A percentile compares a stretch with the other conserved stretches of the same genome.
Conservation (phyloP, 73 alveolate genomes). For the Paramecium pentaurelia region DNA sequence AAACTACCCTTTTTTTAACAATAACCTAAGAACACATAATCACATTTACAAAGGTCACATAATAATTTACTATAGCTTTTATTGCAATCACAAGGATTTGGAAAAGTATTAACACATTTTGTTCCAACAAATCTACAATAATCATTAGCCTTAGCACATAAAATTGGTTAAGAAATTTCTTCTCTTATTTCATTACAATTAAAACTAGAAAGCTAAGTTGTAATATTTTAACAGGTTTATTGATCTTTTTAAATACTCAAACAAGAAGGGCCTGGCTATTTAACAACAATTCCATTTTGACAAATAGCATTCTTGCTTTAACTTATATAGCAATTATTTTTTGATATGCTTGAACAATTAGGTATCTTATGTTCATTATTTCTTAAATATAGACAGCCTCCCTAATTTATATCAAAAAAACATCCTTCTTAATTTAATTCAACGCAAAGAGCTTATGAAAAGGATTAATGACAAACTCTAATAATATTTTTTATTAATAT, state of each 20-base stretch:
- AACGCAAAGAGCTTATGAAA: slow-evolving; percentile 12
- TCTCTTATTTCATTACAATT: background rate
- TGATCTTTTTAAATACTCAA: too few species aligned
- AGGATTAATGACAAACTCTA: too few species aligned
- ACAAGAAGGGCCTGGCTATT: too few species aligned
- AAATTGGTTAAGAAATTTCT: background rate
- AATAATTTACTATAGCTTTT: background rate
- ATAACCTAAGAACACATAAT: background rate
- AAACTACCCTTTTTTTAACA: background rate
- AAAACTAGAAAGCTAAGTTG: background rate
- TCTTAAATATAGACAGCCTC: background rate
- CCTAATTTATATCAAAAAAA: background rate
- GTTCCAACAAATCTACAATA: background rate
- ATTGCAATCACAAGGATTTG: background rate
- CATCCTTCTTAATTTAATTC: background rate
- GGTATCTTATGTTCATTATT: background rate
- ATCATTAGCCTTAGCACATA: background rate
- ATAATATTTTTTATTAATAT: too few species aligned
- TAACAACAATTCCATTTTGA: background rate
- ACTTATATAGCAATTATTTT: background rate
- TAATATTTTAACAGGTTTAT: background rate
- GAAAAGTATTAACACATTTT: background rate
- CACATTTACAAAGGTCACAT: background rate
- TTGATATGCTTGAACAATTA: background rate
- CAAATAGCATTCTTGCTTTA: background rate